These are phyloP conservation scores for Coniella vitis DNA, from an alignment of 2,329 filamentous ascomycete genomes.

Conservation along the genomic window DNA sequence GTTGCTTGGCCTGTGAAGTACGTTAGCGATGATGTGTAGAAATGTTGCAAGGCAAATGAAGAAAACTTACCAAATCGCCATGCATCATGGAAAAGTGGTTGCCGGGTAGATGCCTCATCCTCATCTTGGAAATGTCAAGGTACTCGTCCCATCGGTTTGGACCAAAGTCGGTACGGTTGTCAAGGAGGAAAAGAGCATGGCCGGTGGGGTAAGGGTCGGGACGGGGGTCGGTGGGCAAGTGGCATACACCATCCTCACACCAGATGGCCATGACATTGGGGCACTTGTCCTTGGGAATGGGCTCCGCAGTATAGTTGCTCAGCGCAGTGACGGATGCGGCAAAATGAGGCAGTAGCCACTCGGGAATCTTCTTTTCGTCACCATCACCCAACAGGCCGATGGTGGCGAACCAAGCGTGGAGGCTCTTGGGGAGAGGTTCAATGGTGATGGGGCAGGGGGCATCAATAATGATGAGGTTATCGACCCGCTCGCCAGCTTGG, in stretches of 20 bases:
- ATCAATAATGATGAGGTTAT: slow-evolving; percentile 58
- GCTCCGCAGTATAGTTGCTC: slow-evolving; percentile 60
- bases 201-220: slow-evolving; percentile 53
- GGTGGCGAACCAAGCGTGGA: slow-evolving; percentile 66
- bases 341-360: slow-evolving; percentile 72
- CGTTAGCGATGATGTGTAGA: slow-evolving; percentile 1
- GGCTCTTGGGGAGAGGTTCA: slow-evolving; percentile 54
- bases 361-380: slow-evolving; percentile 53
- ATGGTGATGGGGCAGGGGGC: slow-evolving; percentile 60
- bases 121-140: slow-evolving; percentile 53
- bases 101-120: slow-evolving; percentile 59
- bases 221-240: slow-evolving; percentile 56
- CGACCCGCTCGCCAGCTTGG: slow-evolving; percentile 49
- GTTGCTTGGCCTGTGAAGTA: slow-evolving; percentile 27
- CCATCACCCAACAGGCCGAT: slow-evolving; percentile 64
- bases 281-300: slow-evolving; percentile 50
- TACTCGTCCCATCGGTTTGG: slow-evolving; percentile 65
- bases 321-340: slow-evolving; percentile 60
- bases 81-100: slow-evolving; percentile 77
- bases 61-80: slow-evolving; percentile 35
- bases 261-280: slow-evolving; percentile 61
- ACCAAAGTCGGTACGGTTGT: slow-evolving; percentile 66
- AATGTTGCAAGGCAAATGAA: too few relatives aligned
- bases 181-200: slow-evolving; percentile 63
- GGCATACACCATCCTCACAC: slow-evolving; percentile 68